Evolutionary conservation across 768 basidiomycete genomes (phyloP).

Genomic region (Rhizopogon roseolus): DNA sequence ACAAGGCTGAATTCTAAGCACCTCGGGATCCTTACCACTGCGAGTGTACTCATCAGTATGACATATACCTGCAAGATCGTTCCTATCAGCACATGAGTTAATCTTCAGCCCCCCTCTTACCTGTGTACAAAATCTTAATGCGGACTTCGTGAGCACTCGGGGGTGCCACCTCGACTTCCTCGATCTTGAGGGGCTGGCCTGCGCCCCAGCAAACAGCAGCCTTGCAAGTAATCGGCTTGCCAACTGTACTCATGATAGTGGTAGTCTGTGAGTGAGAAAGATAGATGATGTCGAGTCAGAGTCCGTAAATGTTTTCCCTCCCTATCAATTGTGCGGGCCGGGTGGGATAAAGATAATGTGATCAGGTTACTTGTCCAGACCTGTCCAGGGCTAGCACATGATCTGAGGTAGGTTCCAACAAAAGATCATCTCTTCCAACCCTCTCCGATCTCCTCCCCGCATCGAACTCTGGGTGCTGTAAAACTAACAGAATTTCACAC

Average conservation of each 20-base stretch:
- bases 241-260: slow-evolving; percentile 62
- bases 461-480: background rate
- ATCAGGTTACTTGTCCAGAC: background rate
- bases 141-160: slow-evolving; percentile 89
- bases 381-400: slow-evolving; percentile 1
- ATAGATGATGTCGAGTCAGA: slow-evolving; percentile 1
- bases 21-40: slow-evolving; percentile 95
- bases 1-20: slow-evolving; percentile 20
- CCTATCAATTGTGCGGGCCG: background rate
- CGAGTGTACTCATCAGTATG: slow-evolving; percentile 98
- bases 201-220: slow-evolving; percentile 97
- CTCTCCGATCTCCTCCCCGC: background rate
- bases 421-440: slow-evolving; percentile 1
- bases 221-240: slow-evolving; percentile 80
- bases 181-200: slow-evolving; percentile 78
- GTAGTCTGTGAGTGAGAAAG: slow-evolving; percentile 15
- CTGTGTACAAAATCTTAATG: slow-evolving; percentile 89
- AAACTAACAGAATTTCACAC: background rate
- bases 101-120: slow-evolving; percentile 28
- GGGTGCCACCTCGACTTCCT: slow-evolving; percentile 92
- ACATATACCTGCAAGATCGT: slow-evolving; percentile 64
- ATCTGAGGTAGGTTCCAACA: no score
- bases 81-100: slow-evolving; percentile 5
- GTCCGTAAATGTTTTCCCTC: slow-evolving; percentile 1
- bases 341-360: slow-evolving; percentile 4